Base-by-base conservation (phyloP, 2,329 filamentous ascomycete species). In the Chaetomium olivaceum region DNA sequence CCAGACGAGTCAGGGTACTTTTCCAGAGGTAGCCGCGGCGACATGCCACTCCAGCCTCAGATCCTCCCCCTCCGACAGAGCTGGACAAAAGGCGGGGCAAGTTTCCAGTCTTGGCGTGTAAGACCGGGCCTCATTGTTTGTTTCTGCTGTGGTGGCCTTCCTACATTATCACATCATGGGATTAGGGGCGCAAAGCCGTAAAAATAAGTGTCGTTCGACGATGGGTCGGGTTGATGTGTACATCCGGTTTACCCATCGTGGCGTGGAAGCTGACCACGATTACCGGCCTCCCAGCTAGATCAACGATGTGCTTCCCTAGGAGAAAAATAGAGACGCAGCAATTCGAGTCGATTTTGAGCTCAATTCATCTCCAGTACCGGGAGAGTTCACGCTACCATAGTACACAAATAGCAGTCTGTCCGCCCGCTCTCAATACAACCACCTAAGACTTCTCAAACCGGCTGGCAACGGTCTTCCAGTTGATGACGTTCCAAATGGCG, bases 401-500 rank as follows among this genome's bases (percentile, higher is more conserved):
- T 25, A 58, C n/a, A 54, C 27, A 48, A 25, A 25, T 11, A 29
- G 12, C n/a, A 48, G n/a, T 21, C 2, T 11, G 25, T 2, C 21
- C 16, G 36, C n/a, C 21, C 16, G 9, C 0, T 33, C 2, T 27
- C 27, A 3, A 23, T 27, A 14, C 2, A 21, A 6, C 25, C 6
- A n/a, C 19, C 46, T 16, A 55, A 73, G 82, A 78, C 69, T 82
- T 81, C 71, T 81, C 80, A 75, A 92, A 92, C 70, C 92, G 87
- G 83, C 89, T 87, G 78, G 91, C 89, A 54, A 92, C 93, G 36
- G 90, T 87, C 86, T 93, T 92, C 93, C 93, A 97, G 88, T 97
- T 97, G 79, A 97, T 83, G 58, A 97, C 93, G 72, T 96, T 91
- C 93, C 93, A 97, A 77, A 97, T 90, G 66, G 92, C 92, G 74